Conservation (phyloP, 2,329 filamentous ascomycete genomes). For the Trematosphaeria pertusa region DNA sequence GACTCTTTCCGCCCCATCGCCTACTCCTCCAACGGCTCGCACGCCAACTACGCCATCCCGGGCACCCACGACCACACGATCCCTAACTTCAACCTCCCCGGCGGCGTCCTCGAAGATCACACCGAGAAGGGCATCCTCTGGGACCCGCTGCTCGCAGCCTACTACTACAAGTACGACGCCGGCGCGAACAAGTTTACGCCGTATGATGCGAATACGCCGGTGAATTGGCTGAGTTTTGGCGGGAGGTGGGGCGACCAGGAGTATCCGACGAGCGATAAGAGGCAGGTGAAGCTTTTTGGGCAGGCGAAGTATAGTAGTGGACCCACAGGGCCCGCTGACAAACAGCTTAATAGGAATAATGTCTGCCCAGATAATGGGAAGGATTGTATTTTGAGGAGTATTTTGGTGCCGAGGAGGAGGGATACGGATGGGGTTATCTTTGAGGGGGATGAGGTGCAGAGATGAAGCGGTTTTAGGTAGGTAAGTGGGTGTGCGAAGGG, state of each 20-base stretch:
- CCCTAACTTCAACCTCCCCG: conserved; percentile 65
- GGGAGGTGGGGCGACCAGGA: conserved; percentile 70
- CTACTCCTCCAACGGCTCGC: conserved; percentile 67
- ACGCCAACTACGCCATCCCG: conserved; percentile 68
- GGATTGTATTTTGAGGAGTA: conserved; percentile 53
- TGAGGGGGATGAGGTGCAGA: conserved; percentile 19
- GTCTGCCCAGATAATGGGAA: conserved; percentile 63
- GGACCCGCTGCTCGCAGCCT: conserved; percentile 65
- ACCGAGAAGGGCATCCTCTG: conserved; percentile 63
- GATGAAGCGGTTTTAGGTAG: no score
- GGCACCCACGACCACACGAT: conserved; percentile 70
- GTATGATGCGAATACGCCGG: conserved; percentile 56
- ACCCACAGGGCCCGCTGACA: conserved; percentile 67
- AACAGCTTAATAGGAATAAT: conserved; percentile 62
- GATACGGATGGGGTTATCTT: conserved; percentile 10
- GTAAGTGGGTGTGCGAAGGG: no score
- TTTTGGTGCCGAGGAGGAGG: conserved; percentile 41
- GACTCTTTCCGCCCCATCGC: conserved; percentile 61
- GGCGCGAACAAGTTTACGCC: conserved; percentile 53
- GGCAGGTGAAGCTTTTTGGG: conserved; percentile 56
- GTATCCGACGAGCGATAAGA: conserved; percentile 59
- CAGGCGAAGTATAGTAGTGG: conserved; percentile 61
- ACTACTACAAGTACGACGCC: conserved; percentile 62
- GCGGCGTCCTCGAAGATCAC: conserved; percentile 59
- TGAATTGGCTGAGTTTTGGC: conserved; percentile 62